Evolutionary conservation across 2,329 filamentous ascomycete genomes (phyloP), one percentile per base, ranked within the genome.

Genomic region (Bipolaris cookei): DNA sequence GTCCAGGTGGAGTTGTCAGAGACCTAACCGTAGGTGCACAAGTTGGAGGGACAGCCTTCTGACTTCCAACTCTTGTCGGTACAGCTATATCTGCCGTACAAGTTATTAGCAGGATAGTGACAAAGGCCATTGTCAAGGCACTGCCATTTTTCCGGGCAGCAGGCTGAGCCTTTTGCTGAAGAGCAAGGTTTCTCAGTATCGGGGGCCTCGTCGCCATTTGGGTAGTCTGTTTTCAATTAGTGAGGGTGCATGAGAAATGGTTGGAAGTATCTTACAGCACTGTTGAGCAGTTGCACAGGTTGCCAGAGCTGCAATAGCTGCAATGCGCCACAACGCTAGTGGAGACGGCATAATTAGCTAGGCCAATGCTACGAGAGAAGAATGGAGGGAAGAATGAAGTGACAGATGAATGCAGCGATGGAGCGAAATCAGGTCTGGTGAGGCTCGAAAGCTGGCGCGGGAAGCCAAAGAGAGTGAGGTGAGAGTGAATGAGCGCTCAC

Each of bases 81-180:
- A 56, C 74, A 76, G 59, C 71, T 73, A 46, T 76, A 76, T 34
- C 71, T 53, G 23, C 73, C 74, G 35, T 67, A 68, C 2, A 74
- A 49, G 1, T 71, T 65, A 16, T 55, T 57, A 1, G 63, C 45
- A 14, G 64, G 63, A 51, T 73, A 70, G 45, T 75, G 59, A 54
- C 74, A 76, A 6, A 76, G 65, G n/a, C 74, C 74, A 49, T 76
- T 76, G 58, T 74, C 70, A 30, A 76, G 66, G 44, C 74, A 76
- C 47, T 73, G 28, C 72, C 73, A 76, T 11, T 68, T 73, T 16
- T 72, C 63, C 5, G 74, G 74, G 47, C 74, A 76, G 60, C 74
- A 76, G 4, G 72, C 71, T 8, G 73, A 68, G 16, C 71, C 73
- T 51, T 69, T 50, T 46, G 58, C 66, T n/a, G 68, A 65, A 3